Percentiles rank a stretch among this genome's conserved stretches.
These are phyloP conservation scores for Talaromyces wortmannii DNA, from an alignment of 495 filamentous ascomycete species.

Conservation along the genomic window DNA sequence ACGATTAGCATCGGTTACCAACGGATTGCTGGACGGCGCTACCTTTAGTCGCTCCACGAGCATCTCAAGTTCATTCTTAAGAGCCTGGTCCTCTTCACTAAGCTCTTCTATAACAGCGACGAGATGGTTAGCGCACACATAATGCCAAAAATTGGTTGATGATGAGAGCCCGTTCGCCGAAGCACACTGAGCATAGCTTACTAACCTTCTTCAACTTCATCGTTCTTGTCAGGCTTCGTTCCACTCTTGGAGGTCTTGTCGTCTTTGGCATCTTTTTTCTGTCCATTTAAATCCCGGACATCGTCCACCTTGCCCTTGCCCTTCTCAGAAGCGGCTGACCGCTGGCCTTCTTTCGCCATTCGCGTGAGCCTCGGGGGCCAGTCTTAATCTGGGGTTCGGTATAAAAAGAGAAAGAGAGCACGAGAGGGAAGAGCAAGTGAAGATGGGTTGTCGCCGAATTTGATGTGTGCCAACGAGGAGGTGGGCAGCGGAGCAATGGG, in stretches of 20 bases:
- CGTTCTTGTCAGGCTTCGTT: constrained; percentile 66
- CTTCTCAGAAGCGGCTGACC: constrained; percentile 79
- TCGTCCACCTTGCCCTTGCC: constrained; percentile 87
- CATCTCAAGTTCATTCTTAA: constrained; percentile 98
- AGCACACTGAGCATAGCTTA: constrained; percentile 2
- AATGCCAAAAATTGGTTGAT: not conserved
- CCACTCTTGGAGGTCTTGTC: constrained; percentile 66
- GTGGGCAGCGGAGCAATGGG: not conserved
- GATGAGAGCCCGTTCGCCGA: not conserved
- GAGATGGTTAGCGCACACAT: not conserved
- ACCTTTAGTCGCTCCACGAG: constrained; percentile 92
- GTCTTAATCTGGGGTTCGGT: not conserved
- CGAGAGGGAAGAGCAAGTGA: not conserved
- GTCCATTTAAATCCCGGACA: constrained; percentile 47
- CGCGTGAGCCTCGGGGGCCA: constrained; percentile 7
- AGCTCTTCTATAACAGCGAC: constrained; percentile 64
- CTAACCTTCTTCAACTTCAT: constrained; percentile 52
- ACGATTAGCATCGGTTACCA: constrained; percentile 6
- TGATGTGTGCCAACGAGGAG: not conserved
- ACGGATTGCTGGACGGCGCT: constrained; percentile 13
- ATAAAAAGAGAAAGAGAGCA: not conserved
- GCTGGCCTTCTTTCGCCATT: constrained; percentile 92
- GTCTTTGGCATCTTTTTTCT: constrained; percentile 57
- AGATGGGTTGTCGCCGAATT: not conserved
- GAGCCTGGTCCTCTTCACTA: constrained; percentile 94